Conservation (phyloP, 2,329 filamentous ascomycete species). For the Juglanconis oblonga region DNA sequence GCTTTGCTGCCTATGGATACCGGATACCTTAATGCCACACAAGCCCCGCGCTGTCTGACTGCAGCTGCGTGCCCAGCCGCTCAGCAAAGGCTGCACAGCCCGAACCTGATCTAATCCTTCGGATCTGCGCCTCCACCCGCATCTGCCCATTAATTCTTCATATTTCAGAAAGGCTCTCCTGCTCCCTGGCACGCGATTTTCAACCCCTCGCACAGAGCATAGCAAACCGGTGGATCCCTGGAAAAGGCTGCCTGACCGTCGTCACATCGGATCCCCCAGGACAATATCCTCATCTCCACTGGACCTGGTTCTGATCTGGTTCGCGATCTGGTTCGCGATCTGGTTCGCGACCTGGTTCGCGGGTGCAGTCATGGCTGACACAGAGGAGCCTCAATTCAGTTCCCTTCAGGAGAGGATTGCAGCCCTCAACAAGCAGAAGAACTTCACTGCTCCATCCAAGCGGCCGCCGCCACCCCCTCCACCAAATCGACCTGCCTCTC, state of each 20-base stretch:
- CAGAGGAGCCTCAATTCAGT: slow-evolving; percentile 60
- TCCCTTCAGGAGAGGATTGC: slow-evolving; percentile 62
- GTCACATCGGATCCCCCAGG: not conserved
- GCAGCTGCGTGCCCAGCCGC: not conserved
- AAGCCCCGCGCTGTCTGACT: not conserved
- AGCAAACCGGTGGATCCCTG: not conserved
- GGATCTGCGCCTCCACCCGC: no score
- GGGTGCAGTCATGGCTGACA: slow-evolving; percentile 50
- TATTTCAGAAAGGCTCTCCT: not conserved
- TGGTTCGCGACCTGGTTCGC: not conserved
- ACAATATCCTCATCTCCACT: not conserved
- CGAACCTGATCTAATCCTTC: no score
- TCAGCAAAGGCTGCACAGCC: no score
- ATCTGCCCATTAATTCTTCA: no score
- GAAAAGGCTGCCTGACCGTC: not conserved
- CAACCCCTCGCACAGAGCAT: not conserved
- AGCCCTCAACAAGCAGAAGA: slow-evolving; percentile 60
- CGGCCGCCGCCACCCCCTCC: slow-evolving; percentile 46
- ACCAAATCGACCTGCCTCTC: slow-evolving; percentile 38
- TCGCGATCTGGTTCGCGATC: not conserved
- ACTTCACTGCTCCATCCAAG: slow-evolving; percentile 46
- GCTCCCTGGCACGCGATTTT: not conserved
- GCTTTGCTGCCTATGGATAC: not conserved
- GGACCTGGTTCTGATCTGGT: not conserved
- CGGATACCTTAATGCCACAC: not conserved